These are phyloP conservation scores for Eragrostis curvula DNA, from an alignment of 176 grass and related monocot genomes.

Conservation along the genomic window DNA sequence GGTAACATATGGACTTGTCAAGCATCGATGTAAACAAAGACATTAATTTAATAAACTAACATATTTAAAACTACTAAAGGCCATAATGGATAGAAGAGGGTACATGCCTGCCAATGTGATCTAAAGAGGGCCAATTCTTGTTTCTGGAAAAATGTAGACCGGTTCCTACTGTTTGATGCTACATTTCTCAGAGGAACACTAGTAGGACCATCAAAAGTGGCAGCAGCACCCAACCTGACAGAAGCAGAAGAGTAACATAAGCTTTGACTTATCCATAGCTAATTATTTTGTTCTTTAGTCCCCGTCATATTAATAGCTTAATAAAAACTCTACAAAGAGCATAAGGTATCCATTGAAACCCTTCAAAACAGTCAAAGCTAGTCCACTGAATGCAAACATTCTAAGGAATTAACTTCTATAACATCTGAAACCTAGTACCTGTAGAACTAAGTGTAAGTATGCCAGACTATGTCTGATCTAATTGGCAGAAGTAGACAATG, in stretches of 20 bases:
- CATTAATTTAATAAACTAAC: neutral
- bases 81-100: conserved; percentile 7
- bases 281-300: neutral
- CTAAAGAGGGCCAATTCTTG: conserved; percentile 79
- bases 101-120: conserved; percentile 91
- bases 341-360: neutral
- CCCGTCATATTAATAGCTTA: neutral
- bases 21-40: conserved; percentile 11
- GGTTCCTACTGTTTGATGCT: conserved; percentile 16
- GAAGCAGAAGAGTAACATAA: conserved; percentile 43
- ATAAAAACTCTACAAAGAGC: neutral
- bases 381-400: conserved; percentile 8
- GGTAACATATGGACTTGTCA: conserved; percentile 43
- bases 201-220: conserved; percentile 41
- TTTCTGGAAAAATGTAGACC: conserved; percentile 76
- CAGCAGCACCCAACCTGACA: conserved; percentile 66
- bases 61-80: conserved; percentile 13
- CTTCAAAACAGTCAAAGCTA: conserved; percentile 3
- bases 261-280: neutral
- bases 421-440: conserved; percentile 5
- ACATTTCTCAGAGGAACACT: conserved; percentile 47
- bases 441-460: conserved; percentile 19
- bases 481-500: neutral
- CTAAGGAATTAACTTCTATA: neutral
- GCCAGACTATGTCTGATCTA: conserved; percentile 30